Base-by-base conservation (phyloP, 2,329 filamentous ascomycete genomes). In the Calonectria pteridis region DNA sequence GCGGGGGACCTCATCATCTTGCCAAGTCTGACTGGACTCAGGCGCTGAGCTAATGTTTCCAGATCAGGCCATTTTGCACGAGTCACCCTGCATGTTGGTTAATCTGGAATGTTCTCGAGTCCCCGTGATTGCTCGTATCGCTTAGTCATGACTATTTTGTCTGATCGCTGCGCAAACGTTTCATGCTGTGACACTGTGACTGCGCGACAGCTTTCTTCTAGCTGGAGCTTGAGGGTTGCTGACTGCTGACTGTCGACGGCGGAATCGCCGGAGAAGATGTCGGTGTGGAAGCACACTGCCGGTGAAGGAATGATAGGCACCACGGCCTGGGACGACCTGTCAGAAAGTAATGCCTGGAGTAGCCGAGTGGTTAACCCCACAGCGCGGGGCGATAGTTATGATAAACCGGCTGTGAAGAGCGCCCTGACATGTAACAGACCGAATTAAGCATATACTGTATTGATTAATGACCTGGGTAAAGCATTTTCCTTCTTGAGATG, bases 21-120 rank as follows among this genome's bases (percentile, higher is more conserved):
- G n/a, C 62, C 62, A 67, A 33, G 63, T 62, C 63, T 35, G 63
- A 71, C 43, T 28, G 59, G 16, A 29, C 31, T 67, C 37, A 16
- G 29, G 43, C 51, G 29, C 40, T 29, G 20, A 71, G 59, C 62
- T 29, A 66, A 55, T 23, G 35, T 43, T 50, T 37, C 33, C 51
- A 62, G 35, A 43, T 69, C 67, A 69, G 67, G 43, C 67, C 67
- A 70, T 46, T 64, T 20, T 64, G 43, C 26, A 46, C 31, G 26
- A 64, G 46, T 64, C 23, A 23, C 29, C 23, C 50, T 71, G 43
- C 62, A 63, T n/a, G 33, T 43, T 46, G 58, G 28, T 64, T 64
- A 37, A 50, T 40, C 50, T 43, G 31, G 49, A 40, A 50, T 51
- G 31, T 35, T 58, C 40, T 53, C 26, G 28, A 26, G 37, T 16